These are phyloP conservation scores for Aspergillus baeticus DNA, from an alignment of 495 filamentous ascomycete species.

Conservation along the genomic window DNA sequence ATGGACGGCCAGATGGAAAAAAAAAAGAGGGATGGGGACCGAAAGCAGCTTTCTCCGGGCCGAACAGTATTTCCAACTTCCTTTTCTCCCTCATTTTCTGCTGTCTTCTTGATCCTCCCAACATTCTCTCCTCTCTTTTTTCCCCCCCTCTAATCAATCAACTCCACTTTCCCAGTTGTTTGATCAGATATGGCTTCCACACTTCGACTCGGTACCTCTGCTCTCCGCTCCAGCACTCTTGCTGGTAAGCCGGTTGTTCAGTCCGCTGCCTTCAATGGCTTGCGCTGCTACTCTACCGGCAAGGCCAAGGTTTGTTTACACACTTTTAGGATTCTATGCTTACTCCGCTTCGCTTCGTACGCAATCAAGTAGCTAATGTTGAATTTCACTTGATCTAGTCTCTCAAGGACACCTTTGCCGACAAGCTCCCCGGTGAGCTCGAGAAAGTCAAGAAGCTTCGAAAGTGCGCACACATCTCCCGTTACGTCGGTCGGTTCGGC, in stretches of 20 bases:
- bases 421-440: constrained; percentile 89
- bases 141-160: constrained; percentile 29
- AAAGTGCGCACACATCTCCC: constrained; percentile 64
- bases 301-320: constrained; percentile 81
- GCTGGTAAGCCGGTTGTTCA: constrained; percentile 59
- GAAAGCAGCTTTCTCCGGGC: constrained; percentile 30
- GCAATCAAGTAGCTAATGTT: too few species aligned
- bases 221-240: constrained; percentile 69
- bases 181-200: constrained; percentile 70
- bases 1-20: constrained; percentile 39
- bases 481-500: background rate
- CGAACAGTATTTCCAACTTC: constrained; percentile 17
- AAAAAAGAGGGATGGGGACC: constrained; percentile 20
- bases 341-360: too few species aligned
- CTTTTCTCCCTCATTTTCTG: constrained; percentile 30
- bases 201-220: constrained; percentile 71
- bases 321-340: too few species aligned
- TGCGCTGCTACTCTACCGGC: constrained; percentile 80
- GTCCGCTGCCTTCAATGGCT: constrained; percentile 74
- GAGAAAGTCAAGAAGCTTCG: constrained; percentile 98
- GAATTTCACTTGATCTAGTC: too few species aligned
- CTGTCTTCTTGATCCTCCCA: constrained; percentile 22
- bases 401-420: constrained; percentile 97
- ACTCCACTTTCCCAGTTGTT: constrained; percentile 29
- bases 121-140: constrained; percentile 17